Evolutionary conservation across 2,329 filamentous ascomycete genomes (phyloP), one percentile per base, ranked within the genome.

Genomic region (Hypoxylon sp.): DNA sequence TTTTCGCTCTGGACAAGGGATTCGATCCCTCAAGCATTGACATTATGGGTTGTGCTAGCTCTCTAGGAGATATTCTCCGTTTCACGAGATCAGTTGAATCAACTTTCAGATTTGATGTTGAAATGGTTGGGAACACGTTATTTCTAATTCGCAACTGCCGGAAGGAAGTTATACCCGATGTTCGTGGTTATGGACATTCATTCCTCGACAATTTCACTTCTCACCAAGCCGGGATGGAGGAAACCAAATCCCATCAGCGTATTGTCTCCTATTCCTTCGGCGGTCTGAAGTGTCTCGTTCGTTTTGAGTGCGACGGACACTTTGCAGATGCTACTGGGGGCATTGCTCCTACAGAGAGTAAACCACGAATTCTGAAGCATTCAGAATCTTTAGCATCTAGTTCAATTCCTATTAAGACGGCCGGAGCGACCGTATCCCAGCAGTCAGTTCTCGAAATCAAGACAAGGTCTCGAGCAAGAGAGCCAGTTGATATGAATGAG

Each of bases 251-350:
- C 10, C 74, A 76, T 24, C 74, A 75, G 27, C 72, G 73, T 13
- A 62, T 76, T 42, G 51, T 75, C 15, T 71, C 68, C 21, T 76
- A 76, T 54, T 46, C 69, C 21, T 74, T 75, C 29, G 61, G 55
- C 7, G 70, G 65, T 13, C 51, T 75, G 52, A 71, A 64, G 19
- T 75, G 68, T 42, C 67, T 75, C 8, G 72, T 76, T 32, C 72
- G 73, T 17, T 76, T 72, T 31, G 73, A 75, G 37, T 74, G 73
- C 27, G 74, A 75, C 24, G 70, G 69, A 7, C 59, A 74, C 17
- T 51, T 65, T 10, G n/a, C 17, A 29, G 35, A 42, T 21, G 11
- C 24, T 10, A 15, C 65, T 2, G 60, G 21, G 11, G 37, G 59
- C 55, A 35, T 65, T 27, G 2, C 24, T 48, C 4, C 67, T 29